phyloP scores from a whole-genome alignment of 2,329 filamentous ascomycete genomes.

The Nemania serpens region DNA sequence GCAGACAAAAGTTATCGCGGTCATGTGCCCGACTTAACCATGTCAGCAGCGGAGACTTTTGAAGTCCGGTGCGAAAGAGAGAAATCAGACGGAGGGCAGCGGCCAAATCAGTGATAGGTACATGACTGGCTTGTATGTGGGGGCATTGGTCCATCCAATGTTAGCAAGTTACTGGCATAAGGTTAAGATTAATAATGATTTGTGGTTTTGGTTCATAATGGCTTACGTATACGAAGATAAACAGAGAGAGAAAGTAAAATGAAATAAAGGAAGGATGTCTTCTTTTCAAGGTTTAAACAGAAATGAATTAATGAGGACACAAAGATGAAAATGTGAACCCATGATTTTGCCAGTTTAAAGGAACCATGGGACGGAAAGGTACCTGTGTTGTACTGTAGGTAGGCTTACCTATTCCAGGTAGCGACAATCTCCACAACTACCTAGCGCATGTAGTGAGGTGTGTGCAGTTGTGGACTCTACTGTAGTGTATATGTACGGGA shows the following conservation, averaged over 20 bases:
- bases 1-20: neutral
- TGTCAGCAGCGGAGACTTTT: constrained; percentile 15
- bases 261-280: neutral
- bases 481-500: no score
- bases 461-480: no score
- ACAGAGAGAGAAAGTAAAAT: neutral
- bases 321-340: no score
- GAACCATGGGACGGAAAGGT: no score
- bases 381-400: no score
- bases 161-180: neutral
- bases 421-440: no score
- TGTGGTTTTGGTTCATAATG: neutral
- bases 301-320: no score
- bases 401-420: no score
- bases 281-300: neutral
- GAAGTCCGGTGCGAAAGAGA: constrained; percentile 12
- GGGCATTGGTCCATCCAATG: neutral
- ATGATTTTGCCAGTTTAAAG: no score
- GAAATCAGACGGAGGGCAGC: neutral
- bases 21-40: constrained; percentile 14
- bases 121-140: constrained; percentile 3
- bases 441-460: no score
- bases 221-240: neutral
- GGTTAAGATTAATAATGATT: neutral
- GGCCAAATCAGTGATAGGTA: no score